Evolutionary conservation across 257 asterid species (phyloP).

Genomic region (Solanum boliviense): DNA sequence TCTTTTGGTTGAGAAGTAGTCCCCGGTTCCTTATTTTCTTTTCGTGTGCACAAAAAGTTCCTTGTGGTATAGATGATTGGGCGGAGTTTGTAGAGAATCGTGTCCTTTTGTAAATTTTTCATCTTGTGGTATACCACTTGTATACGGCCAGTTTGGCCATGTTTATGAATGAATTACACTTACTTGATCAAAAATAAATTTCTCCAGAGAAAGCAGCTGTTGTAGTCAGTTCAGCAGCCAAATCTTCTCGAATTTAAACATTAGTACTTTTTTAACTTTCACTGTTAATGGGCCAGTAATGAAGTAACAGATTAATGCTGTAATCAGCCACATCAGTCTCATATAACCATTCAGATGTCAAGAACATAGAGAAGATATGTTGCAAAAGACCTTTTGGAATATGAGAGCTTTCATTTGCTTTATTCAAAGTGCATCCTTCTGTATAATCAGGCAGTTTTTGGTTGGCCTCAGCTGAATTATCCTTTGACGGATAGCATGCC

Average conservation of each 20-base stretch:
- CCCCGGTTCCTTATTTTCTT: neutral
- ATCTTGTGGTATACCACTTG: neutral
- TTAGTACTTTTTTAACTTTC: neutral
- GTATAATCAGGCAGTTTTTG: conserved; percentile 10
- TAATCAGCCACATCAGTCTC: neutral
- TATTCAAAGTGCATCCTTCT: conserved; percentile 17
- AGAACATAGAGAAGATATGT: neutral
- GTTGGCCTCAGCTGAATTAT: conserved; percentile 21
- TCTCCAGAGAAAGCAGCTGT: neutral
- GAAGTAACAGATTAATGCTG: neutral
- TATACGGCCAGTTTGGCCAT: neutral
- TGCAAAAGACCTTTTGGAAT: conserved; percentile 10
- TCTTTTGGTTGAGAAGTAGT: neutral
- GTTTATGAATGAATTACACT: neutral
- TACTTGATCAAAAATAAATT: neutral
- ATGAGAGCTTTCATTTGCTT: conserved; percentile 18
- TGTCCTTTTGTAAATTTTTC: neutral
- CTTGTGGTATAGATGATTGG: neutral
- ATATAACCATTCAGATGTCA: neutral
- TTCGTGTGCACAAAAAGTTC: neutral
- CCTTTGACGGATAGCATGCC: conserved; percentile 11
- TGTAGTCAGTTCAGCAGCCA: neutral
- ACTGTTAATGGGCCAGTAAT: neutral
- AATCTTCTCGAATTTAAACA: neutral
- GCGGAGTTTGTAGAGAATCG: neutral